Percentiles rank a stretch among this genome's conserved stretches.
Conservation (phyloP, 2,329 filamentous ascomycete species). For the Ambrosiella xylebori region DNA sequence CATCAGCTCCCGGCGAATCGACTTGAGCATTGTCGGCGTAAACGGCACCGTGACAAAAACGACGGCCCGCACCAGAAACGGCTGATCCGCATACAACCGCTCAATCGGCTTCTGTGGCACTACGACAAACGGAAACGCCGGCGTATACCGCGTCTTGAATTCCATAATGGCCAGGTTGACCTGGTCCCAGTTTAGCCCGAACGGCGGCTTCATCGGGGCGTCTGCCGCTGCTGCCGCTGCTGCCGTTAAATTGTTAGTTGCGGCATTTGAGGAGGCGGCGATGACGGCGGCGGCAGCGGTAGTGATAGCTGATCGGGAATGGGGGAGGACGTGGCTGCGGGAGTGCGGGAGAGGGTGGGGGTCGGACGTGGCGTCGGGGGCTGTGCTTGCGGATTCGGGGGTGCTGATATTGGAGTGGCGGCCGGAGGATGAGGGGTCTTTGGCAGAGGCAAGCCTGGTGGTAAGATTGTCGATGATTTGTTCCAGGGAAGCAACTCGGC, state of each 20-base stretch:
- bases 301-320: not conserved
- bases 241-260: not conserved
- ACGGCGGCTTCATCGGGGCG: slow-evolving; percentile 15
- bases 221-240: not conserved
- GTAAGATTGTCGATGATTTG: slow-evolving; percentile 16
- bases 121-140: slow-evolving; percentile 24
- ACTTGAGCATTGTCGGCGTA: slow-evolving; percentile 18
- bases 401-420: slow-evolving; percentile 9
- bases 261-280: not conserved
- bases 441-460: slow-evolving; percentile 2
- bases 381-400: slow-evolving; percentile 8
- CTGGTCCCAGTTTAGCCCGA: slow-evolving; percentile 24
- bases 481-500: slow-evolving; percentile 17
- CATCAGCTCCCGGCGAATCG: slow-evolving; percentile 26
- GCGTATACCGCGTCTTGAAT: slow-evolving; percentile 20
- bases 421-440: slow-evolving; percentile 3
- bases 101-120: slow-evolving; percentile 19
- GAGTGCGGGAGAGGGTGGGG: not conserved
- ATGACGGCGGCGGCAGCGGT: not conserved
- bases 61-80: slow-evolving; percentile 23
- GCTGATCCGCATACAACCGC: slow-evolving; percentile 20
- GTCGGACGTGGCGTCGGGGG: slow-evolving; percentile 7
- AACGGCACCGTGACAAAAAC: slow-evolving; percentile 23
- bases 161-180: slow-evolving; percentile 21
- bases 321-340: not conserved